Evolutionary conservation across 345 rosid species (phyloP).

Genomic region (Sisymbrium altissimum): DNA sequence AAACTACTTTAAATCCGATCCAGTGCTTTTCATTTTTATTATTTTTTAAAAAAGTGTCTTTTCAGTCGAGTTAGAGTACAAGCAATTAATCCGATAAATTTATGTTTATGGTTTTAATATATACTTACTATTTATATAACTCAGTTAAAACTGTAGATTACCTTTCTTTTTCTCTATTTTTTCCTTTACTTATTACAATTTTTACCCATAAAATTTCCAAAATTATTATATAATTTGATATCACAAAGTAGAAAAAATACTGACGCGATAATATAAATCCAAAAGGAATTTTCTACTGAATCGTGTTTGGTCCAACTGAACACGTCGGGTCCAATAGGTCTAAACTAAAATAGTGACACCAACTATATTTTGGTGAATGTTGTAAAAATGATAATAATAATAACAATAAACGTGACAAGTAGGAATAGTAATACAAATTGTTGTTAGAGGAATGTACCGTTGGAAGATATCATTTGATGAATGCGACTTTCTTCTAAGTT

Average conservation of each 20-base stretch:
- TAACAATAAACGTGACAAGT: neutral
- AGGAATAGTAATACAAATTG: neutral
- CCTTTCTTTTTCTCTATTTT: neutral
- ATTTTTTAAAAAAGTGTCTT: no score
- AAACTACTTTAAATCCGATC: constrained; percentile 7
- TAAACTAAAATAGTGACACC: neutral
- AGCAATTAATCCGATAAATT: neutral
- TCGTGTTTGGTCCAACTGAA: neutral
- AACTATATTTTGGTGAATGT: neutral
- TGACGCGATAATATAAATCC: neutral
- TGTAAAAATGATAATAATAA: neutral
- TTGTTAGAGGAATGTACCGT: constrained; percentile 2
- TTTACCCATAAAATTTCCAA: neutral
- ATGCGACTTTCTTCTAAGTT: neutral
- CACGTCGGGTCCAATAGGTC: neutral
- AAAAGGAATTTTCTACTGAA: neutral
- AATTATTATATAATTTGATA: neutral
- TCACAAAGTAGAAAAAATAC: neutral
- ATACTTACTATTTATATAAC: neutral
- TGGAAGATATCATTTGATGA: neutral
- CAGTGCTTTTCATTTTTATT: neutral
- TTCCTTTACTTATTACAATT: neutral
- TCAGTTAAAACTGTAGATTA: neutral
- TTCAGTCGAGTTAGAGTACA: neutral
- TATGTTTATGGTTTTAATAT: neutral